Percentiles rank a stretch among this genome's conserved stretches.
phyloP scores from a whole-genome alignment of 2,329 filamentous ascomycete genomes.

The Fonsecaea monophora region DNA sequence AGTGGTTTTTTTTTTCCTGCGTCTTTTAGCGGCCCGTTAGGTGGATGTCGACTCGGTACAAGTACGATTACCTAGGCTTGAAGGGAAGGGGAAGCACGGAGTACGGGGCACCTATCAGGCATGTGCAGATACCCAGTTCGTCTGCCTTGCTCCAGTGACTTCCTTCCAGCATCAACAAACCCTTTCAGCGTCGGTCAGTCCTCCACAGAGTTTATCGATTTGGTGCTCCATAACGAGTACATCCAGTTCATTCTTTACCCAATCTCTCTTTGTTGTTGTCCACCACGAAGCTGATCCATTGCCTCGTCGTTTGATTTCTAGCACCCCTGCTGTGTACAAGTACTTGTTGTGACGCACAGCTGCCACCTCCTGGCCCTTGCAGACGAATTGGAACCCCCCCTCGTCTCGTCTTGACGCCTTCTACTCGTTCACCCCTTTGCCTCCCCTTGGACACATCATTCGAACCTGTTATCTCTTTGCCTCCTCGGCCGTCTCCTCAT shows the following conservation, averaged over 20 bases:
- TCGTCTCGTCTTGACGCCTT: constrained; percentile 22
- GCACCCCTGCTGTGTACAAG: neutral
- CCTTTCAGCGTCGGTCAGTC: neutral
- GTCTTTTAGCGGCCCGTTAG: constrained; percentile 1
- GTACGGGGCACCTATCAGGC: neutral
- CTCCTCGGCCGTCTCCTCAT: neutral
- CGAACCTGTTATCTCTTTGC: constrained; percentile 3
- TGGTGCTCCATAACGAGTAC: neutral
- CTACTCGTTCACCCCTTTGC: constrained; percentile 16
- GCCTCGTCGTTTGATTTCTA: neutral
- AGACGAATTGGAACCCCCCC: constrained; percentile 23
- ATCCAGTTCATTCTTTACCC: constrained; percentile 3
- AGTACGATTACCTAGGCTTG: neutral
- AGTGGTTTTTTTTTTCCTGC: neutral
- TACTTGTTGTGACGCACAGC: constrained; percentile 30
- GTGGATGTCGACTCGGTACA: neutral
- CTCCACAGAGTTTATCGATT: neutral
- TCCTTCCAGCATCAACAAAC: constrained; percentile 3
- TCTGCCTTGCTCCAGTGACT: neutral
- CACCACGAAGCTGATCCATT: neutral
- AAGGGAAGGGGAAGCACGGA: neutral
- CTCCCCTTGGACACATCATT: constrained; percentile 24
- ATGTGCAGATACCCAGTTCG: neutral
- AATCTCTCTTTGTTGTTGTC: constrained; percentile 2
- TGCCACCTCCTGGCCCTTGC: constrained; percentile 35